Base-by-base conservation (phyloP, 164 flowering plant species). In the Nymphaea colorata region DNA sequence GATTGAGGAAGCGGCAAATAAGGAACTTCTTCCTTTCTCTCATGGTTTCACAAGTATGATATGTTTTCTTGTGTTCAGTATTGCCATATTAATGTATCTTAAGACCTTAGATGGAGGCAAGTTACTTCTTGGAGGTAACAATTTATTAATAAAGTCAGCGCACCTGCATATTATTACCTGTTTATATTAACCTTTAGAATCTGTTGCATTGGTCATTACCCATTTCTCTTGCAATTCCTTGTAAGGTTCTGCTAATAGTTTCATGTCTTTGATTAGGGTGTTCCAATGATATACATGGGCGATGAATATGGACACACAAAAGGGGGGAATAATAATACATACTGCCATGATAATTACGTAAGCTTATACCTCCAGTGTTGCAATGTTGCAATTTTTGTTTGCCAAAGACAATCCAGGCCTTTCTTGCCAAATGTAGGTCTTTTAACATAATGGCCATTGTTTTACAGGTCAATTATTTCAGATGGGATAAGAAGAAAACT, bases 221-320 rank as follows among this genome's bases (percentile, higher is more conserved):
- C 36, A 25, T 25, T 25, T 25, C 36, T 51, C 57, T 8, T 51
- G 57, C 57, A 10, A 51, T 51, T 3, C 57, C 57, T 51, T 51
- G 15, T 2, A 51, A 15, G 8, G 14, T 61, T 66, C 51, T 70
- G n/a, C 66, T 61, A 42, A 72, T 66, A 15, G 11, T 69, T 45
- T 59, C 55, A 60, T 76, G 68, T 75, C 17, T 0, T 65, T 75
- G 62, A 67, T 59, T 81, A 93, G 98, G 98, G 98, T 72, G 91
- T 89, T n/a, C 98, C 96, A 3, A 89, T 93, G 98, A 83, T 90
- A 59, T 82, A 79, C 73, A 93, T 89, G 98, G 98, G 98, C 15
- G 98, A 90, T 70, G 98, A 93, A 76, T 90, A 89, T 74, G 96
- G 98, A 45, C 98, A 93, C 75, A 89, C 96, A 4, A 93, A 93